phyloP scores from a whole-genome alignment of 176 grass and related monocot genomes.

The Tillandsia leiboldiana region DNA sequence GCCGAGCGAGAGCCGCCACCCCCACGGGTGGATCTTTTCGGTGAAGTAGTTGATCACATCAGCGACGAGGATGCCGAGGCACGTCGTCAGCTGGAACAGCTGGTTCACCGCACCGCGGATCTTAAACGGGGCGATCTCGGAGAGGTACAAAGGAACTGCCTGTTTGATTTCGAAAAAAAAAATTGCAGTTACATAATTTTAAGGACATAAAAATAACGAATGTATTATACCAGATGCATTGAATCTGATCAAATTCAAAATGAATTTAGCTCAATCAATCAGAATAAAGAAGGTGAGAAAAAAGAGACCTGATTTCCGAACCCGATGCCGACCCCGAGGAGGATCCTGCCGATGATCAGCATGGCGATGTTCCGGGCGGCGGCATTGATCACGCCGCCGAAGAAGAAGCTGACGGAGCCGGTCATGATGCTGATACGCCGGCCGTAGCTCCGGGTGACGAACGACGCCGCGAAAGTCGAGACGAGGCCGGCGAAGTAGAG shows the following conservation, averaged over 20 bases:
- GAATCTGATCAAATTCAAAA: neutral
- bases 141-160: slow-evolving; percentile 86
- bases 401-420: slow-evolving; percentile 79
- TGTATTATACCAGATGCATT: too few species aligned
- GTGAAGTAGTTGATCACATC: slow-evolving; percentile 91
- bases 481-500: slow-evolving; percentile 92
- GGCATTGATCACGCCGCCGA: slow-evolving; percentile 74
- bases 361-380: slow-evolving; percentile 54
- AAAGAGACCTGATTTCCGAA: slow-evolving; percentile 69
- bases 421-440: slow-evolving; percentile 74
- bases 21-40: slow-evolving; percentile 72
- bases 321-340: slow-evolving; percentile 81
- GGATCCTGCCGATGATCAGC: slow-evolving; percentile 79
- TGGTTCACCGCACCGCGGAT: slow-evolving; percentile 95
- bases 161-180: neutral
- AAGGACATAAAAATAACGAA: too few species aligned
- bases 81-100: slow-evolving; percentile 94
- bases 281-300: too few species aligned
- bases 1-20: slow-evolving; percentile 77
- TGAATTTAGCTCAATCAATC: neutral
- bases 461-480: slow-evolving; percentile 82
- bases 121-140: slow-evolving; percentile 76
- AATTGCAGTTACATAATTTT: too few species aligned
- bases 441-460: slow-evolving; percentile 54
- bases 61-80: slow-evolving; percentile 76